A percentile compares a stretch with the other conserved stretches of the same genome.
Conservation (phyloP, 495 filamentous ascomycete species). For the Bryoglossum gracile region DNA sequence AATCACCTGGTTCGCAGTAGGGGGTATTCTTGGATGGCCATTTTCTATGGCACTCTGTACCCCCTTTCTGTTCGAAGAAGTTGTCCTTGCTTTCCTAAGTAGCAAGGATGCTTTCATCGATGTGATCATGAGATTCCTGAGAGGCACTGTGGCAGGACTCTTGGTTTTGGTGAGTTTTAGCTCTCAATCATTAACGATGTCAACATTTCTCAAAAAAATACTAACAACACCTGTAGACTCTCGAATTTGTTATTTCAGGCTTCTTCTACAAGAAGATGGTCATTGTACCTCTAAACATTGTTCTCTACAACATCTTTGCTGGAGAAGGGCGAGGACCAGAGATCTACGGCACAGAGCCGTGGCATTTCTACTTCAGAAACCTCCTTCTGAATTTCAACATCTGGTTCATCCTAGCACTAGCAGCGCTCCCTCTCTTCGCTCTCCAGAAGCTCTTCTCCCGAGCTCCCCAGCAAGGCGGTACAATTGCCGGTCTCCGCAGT, state of each 20-base stretch:
- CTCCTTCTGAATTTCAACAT: conserved; percentile 90
- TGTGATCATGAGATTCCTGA: conserved; percentile 47
- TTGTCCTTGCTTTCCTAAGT: conserved; percentile 52
- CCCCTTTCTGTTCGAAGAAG: conserved; percentile 77
- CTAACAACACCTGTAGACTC: conserved; percentile 1
- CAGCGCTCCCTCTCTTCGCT: conserved; percentile 54
- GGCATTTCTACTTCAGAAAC: conserved; percentile 94
- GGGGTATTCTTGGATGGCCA: conserved; percentile 88
- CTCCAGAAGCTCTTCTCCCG: conserved; percentile 40
- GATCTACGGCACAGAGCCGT: conserved; percentile 94
- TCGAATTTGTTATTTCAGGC: conserved; percentile 17
- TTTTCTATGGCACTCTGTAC: conserved; percentile 77
- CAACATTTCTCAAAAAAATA: neutral
- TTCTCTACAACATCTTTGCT: conserved; percentile 91
- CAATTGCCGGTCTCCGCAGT: conserved; percentile 53
- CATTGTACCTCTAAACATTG: conserved; percentile 83
- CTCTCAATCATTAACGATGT: neutral
- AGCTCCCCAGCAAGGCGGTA: conserved; percentile 29
- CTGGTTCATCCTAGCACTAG: conserved; percentile 81
- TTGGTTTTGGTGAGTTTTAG: conserved; percentile 63
- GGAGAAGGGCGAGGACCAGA: conserved; percentile 70
- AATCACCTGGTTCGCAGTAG: conserved; percentile 89
- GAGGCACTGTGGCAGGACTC: conserved; percentile 60
- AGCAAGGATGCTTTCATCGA: conserved; percentile 49
- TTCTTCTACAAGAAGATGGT: conserved; percentile 76